A percentile compares a stretch with the other conserved stretches of the same genome.
These are phyloP conservation scores for Lentinus brumalis DNA, from an alignment of 768 basidiomycete species.

Conservation along the genomic window DNA sequence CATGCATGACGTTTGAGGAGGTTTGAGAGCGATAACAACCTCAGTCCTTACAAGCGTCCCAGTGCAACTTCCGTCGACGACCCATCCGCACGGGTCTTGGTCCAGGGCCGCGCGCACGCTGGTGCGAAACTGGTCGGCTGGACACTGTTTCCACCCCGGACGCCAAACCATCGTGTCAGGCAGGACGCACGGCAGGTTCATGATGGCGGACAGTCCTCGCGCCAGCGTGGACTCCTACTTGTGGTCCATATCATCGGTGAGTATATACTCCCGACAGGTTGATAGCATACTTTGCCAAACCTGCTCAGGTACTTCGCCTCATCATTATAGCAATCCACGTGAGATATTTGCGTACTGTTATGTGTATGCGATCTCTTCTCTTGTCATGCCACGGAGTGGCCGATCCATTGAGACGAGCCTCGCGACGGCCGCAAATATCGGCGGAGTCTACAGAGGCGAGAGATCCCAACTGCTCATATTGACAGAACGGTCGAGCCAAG, in stretches of 20 bases:
- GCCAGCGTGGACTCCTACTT: conserved; percentile 49
- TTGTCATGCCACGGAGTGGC: conserved; percentile 41
- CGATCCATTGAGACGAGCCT: not conserved
- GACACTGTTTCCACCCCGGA: conserved; percentile 46
- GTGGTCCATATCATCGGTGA: not conserved
- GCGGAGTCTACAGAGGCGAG: not conserved
- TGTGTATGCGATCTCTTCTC: conserved; percentile 48
- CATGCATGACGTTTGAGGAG: conserved; percentile 22
- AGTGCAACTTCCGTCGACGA: conserved; percentile 29
- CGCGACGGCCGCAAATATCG: not conserved
- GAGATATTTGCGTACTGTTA: conserved; percentile 44
- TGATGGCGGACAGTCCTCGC: conserved; percentile 41
- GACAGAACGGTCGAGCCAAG: too few species aligned
- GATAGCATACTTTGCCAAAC: conserved; percentile 41
- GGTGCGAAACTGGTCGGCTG: conserved; percentile 23
- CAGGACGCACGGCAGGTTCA: conserved; percentile 47
- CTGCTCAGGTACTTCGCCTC: conserved; percentile 22
- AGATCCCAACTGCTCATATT: not conserved
- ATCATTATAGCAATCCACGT: not conserved
- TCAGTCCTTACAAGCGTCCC: conserved; percentile 42
- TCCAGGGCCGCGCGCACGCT: conserved; percentile 17
- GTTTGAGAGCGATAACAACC: too few species aligned
- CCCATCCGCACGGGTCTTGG: conserved; percentile 20
- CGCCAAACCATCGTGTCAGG: conserved; percentile 52
- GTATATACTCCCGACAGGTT: not conserved